Evolutionary conservation across 2,329 filamentous ascomycete species (phyloP).

Genomic region (Ophiostoma fasciatum): DNA sequence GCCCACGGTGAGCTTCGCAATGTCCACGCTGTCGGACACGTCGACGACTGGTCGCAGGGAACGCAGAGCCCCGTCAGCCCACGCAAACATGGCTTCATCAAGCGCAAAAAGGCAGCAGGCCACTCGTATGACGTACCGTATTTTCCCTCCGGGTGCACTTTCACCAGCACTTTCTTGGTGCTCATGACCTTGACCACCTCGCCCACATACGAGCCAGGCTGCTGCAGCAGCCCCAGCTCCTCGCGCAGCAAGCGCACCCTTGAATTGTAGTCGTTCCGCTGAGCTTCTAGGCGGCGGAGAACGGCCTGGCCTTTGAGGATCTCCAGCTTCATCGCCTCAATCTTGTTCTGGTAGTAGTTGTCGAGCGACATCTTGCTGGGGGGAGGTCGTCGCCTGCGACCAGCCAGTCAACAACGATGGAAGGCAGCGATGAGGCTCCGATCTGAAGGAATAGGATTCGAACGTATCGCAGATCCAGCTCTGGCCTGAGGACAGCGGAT

Average conservation of each 20-base stretch:
- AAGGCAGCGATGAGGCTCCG: no score
- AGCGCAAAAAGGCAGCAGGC: no score
- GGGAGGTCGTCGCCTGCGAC: not conserved
- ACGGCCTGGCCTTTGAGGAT: constrained; percentile 98
- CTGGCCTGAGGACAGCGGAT: no score
- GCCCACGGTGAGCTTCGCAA: constrained; percentile 87
- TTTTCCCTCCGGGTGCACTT: constrained; percentile 99
- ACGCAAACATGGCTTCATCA: no score
- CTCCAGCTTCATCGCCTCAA: constrained; percentile 99
- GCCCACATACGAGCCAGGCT: constrained; percentile 94
- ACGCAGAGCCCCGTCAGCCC: no score
- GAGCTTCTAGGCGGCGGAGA: constrained; percentile 84
- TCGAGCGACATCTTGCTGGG: constrained; percentile 80
- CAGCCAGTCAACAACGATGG: no score
- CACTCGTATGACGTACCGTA: no score
- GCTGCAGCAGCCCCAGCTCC: constrained; percentile 88
- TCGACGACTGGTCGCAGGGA: no score
- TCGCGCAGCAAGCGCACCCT: constrained; percentile 86
- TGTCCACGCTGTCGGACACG: constrained; percentile 85
- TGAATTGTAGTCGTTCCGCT: constrained; percentile 98
- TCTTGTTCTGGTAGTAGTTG: constrained; percentile 99
- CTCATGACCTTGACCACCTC: constrained; percentile 99
- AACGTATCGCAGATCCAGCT: no score
- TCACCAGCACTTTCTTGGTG: constrained; percentile 97
- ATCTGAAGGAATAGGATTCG: no score